Evolutionary conservation across 2,329 filamentous ascomycete genomes (phyloP).

Genomic region (Beauveria varroae): DNA sequence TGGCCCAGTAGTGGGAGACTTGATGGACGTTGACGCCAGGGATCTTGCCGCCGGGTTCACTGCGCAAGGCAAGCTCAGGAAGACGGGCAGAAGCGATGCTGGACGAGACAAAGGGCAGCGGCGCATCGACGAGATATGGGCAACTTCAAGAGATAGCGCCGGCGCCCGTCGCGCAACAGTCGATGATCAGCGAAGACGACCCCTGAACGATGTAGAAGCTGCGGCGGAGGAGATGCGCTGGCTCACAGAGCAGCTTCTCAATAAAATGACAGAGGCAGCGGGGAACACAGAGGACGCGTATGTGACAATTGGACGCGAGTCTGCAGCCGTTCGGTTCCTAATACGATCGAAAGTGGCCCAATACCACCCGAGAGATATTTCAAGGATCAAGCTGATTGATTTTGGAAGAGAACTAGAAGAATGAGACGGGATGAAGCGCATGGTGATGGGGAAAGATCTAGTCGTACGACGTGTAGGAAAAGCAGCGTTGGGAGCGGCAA

Average conservation of each 20-base stretch:
- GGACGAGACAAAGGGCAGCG: slow-evolving; percentile 47
- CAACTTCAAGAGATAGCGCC: slow-evolving; percentile 20
- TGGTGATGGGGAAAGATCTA: background rate
- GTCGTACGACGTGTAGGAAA: no score
- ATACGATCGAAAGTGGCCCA: slow-evolving; percentile 59
- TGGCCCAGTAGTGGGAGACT: slow-evolving; percentile 72
- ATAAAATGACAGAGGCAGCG: slow-evolving; percentile 45
- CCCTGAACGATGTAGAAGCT: slow-evolving; percentile 41
- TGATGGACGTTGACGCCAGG: slow-evolving; percentile 55
- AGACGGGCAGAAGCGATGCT: slow-evolving; percentile 23
- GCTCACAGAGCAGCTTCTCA: slow-evolving; percentile 53
- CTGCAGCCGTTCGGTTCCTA: slow-evolving; percentile 55
- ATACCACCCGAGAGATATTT: slow-evolving; percentile 58
- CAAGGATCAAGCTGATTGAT: slow-evolving; percentile 50
- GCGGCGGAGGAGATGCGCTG: slow-evolving; percentile 51
- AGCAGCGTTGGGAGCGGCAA: no score
- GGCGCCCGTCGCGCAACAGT: slow-evolving; percentile 10
- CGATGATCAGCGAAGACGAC: slow-evolving; percentile 9
- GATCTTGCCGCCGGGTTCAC: slow-evolving; percentile 54
- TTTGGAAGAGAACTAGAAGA: slow-evolving; percentile 57
- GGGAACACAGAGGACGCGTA: slow-evolving; percentile 51
- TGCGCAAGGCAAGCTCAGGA: slow-evolving; percentile 49
- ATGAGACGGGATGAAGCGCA: slow-evolving; percentile 20
- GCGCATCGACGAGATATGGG: slow-evolving; percentile 59
- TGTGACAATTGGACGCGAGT: slow-evolving; percentile 50